Evolutionary conservation across 225 moss, liverwort and hornwort species (phyloP), one percentile per base, ranked within the genome.

Genomic region (Thuidium tamariscinum): DNA sequence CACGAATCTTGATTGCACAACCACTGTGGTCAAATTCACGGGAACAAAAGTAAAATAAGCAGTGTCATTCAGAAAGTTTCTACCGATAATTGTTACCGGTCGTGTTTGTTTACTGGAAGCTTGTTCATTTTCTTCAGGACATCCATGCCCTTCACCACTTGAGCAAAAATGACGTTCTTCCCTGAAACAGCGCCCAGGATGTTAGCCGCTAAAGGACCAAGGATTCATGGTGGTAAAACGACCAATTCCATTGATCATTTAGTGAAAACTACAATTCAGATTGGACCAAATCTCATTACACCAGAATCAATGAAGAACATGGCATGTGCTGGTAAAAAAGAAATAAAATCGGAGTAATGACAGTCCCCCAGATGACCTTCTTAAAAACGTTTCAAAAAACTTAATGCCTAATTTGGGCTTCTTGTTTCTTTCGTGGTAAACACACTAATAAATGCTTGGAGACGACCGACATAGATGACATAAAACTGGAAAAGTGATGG

Each of bases 101-200:
- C 92, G 84, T 95, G 87, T 70, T 95, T 95, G 86, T 95, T 94
- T 20, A 94, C 94, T 63, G 84, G 93, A 39, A 95, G 90, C 84
- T 86, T 91, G 63, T 90, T 94, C 87, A 95, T 91, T 74, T 88
- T 94, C 88, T 95, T 92, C 93, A 95, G 66, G 62, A 95, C 89
- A 60, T 96, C 89, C 89, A 95, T 88, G 52, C 96, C 97, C 86
- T 90, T 94, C 78, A 92, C 88, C 57, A 95, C 95, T 78, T 94
- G 92, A 41, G 90, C 95, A 82, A 97, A 97, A 82, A 95, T 94
- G 65, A 93, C 95, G 66, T 95, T 92, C 82, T 93, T 92, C 60
- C 92, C 93, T 97, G 87, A 82, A 80, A 46, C 29, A 37, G 25
- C 6, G 8, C 22, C 56, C 52, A 52, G 29, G 15, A 85, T 27